Percentiles rank a stretch among this genome's conserved stretches.
These are phyloP conservation scores for Nakataea oryzae DNA, from an alignment of 2,329 filamentous ascomycete species.

Conservation along the genomic window DNA sequence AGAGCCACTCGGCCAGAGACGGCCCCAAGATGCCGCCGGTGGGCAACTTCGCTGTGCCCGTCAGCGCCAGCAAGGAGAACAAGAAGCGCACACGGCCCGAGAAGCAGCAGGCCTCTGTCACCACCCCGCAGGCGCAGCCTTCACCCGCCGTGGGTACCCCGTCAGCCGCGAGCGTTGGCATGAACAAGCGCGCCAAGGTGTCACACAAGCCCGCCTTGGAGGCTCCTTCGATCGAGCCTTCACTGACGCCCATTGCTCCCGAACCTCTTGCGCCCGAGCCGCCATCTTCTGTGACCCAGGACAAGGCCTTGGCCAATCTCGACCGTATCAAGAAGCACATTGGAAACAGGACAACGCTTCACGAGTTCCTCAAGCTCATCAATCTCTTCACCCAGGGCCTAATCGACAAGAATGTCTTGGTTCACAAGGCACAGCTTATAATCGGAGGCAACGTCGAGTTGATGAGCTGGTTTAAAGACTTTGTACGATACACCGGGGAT, in stretches of 20 bases:
- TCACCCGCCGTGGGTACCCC: conserved; percentile 23
- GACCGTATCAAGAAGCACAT: conserved; percentile 96
- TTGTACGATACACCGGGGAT: conserved; percentile 66
- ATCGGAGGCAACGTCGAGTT: conserved; percentile 83
- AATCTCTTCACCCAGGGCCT: conserved; percentile 91
- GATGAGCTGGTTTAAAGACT: conserved; percentile 78
- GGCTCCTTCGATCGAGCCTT: conserved; percentile 65
- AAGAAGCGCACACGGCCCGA: conserved; percentile 72
- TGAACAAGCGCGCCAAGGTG: conserved; percentile 61
- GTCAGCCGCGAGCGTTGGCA: conserved; percentile 15
- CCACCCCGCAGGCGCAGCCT: neutral
- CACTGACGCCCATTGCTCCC: conserved; percentile 77
- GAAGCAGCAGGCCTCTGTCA: conserved; percentile 26
- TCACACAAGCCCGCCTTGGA: conserved; percentile 55
- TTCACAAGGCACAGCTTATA: conserved; percentile 74
- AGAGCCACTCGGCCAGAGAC: conserved; percentile 37
- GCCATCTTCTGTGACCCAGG: conserved; percentile 53
- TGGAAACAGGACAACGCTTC: conserved; percentile 82
- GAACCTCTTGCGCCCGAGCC: conserved; percentile 64
- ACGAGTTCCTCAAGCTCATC: conserved; percentile 93
- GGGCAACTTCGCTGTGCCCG: conserved; percentile 80
- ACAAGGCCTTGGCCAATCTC: conserved; percentile 83
- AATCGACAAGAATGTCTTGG: conserved; percentile 74
- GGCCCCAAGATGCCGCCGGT: conserved; percentile 81
- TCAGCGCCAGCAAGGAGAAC: conserved; percentile 75